Base-by-base conservation (phyloP, 371 early-diverging fungal genomes). In the Mucor circinelloides region DNA sequence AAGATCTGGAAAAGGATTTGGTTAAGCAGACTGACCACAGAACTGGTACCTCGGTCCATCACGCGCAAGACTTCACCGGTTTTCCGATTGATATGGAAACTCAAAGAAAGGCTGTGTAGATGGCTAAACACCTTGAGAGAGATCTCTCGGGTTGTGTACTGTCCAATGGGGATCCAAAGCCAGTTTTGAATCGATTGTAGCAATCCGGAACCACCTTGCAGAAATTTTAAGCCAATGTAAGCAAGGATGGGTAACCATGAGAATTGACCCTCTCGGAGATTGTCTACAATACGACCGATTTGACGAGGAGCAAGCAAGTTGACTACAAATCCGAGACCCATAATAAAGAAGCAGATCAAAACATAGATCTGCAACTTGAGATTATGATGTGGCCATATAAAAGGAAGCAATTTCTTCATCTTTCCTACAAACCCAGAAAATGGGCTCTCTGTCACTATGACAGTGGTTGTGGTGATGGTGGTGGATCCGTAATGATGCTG, bases 131-230 rank as follows among this genome's bases (percentile, higher is more conserved):
- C 91, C 32, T 86, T 83, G 23, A 97, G 90, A 7, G 94, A 91
- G 19, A 97, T 82, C 63, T 93, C 88, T 31, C 92, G 87, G 0
- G 97, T 94, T 13, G 94, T 94, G 75, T 86, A 92, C 79, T 94
- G 96, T 4, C 93, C 91, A 8, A 98, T 90, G 3, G 97, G 97
- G 23, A 96, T 90, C 96, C 96, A 97, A 3, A 93, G 75, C 64
- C 90, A 85, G 65, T 87, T 91, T 74, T 96, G 96, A 21, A 91
- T 52, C 0, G 91, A 86, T 61, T 90, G 89, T 34, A 96, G 77
- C 7, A 96, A 68, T 23, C 97, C 97, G 21, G 90, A 72, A 46
- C 85, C 86, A n/a, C 93, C 90, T 67, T 93, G 93, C 54, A 96
- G 78, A 46, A 93, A 90, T 56, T 91, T 81, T 40, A 96, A 79